Percentiles rank a stretch among this genome's conserved stretches.
Conservation (phyloP, 495 filamentous ascomycete genomes). For the Bacidia gigantensis region DNA sequence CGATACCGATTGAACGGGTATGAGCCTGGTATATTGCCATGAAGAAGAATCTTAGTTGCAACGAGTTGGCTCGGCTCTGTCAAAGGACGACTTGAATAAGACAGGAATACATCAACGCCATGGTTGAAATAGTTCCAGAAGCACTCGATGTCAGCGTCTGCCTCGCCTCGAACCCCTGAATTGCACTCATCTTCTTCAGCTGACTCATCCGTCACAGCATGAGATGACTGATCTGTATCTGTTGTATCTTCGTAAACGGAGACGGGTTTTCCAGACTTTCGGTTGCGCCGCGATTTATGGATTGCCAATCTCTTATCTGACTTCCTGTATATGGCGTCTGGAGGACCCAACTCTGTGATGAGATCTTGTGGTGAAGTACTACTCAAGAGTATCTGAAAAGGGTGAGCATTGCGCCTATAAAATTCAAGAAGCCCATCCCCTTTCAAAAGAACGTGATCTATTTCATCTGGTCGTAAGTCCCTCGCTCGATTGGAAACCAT, state of each 20-base stretch:
- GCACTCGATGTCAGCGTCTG: slow-evolving; percentile 42
- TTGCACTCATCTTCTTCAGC: slow-evolving; percentile 43
- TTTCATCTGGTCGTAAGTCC: slow-evolving; percentile 59
- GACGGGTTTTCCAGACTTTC: slow-evolving; percentile 2
- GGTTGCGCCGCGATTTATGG: slow-evolving; percentile 41
- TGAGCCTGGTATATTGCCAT: slow-evolving; percentile 87
- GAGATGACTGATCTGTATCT: slow-evolving; percentile 77
- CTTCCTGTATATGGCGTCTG: slow-evolving; percentile 91
- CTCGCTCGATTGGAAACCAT: slow-evolving; percentile 44
- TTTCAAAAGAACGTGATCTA: slow-evolving; percentile 62
- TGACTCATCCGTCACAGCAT: slow-evolving; percentile 63
- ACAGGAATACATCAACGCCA: slow-evolving; percentile 88
- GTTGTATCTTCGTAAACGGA: slow-evolving; percentile 10
- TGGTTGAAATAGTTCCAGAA: slow-evolving; percentile 97
- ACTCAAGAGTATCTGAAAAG: slow-evolving; percentile 56
- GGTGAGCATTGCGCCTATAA: slow-evolving; percentile 43
- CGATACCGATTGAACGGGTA: slow-evolving; percentile 95
- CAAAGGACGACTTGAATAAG: slow-evolving; percentile 37
- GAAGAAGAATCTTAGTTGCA: slow-evolving; percentile 79
- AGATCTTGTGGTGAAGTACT: slow-evolving; percentile 84
- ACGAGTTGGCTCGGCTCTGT: slow-evolving; percentile 39
- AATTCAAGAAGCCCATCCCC: slow-evolving; percentile 66
- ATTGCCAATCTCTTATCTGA: slow-evolving; percentile 86
- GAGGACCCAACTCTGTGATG: slow-evolving; percentile 76
- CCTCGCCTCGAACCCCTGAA: slow-evolving; percentile 25